Evolutionary conservation across 257 asterid species (phyloP), one percentile per base, ranked within the genome.

Genomic region (Echium plantagineum): DNA sequence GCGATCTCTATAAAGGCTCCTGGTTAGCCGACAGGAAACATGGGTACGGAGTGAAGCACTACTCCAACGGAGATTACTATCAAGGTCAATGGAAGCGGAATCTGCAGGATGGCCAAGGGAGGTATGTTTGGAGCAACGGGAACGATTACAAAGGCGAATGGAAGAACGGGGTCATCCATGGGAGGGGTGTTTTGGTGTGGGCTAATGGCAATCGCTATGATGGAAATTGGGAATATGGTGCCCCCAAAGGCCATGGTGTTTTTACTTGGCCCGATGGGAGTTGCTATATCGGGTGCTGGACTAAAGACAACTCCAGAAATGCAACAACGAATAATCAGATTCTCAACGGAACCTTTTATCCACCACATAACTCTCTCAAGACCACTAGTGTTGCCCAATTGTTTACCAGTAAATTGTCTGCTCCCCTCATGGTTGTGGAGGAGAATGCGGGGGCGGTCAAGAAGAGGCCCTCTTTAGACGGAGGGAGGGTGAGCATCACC

Each of bases 221-320:
- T 63, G 96, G 95, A 46, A 72, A 77, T 69, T 93, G 99, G 99
- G 96, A 81, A 64, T 73, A 62, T 66, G 94, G 97, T 24, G 63
- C 74, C n/a, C 94, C 97, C 0, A 83, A 78, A 64, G 96, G 94
- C 2, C 71, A 89, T 15, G 99, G 99, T 6, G 89, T 81, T 70
- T 93, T 89, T 80, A 83, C 89, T 22, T 93, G 98, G 98, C 85
- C 89, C 2, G 94, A 89, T 63, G 96, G 94, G 51, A 84, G 94
- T 59, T 86, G 94, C 63, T 93, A 89, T 67, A 79, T 84, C 18
- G 97, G 96, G 8, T 67, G 70, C 60, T 91, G 97, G 98, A 60
- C 79, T 1, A 72, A 62, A 49, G 83, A 83, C 66, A 70, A 73
- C 7, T 19, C 70, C 30, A 75, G 61, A 42, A 78, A 66, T 19